phyloP scores from a whole-genome alignment of 495 filamentous ascomycete genomes.

The Pseudoneurospora amorphoporcata region DNA sequence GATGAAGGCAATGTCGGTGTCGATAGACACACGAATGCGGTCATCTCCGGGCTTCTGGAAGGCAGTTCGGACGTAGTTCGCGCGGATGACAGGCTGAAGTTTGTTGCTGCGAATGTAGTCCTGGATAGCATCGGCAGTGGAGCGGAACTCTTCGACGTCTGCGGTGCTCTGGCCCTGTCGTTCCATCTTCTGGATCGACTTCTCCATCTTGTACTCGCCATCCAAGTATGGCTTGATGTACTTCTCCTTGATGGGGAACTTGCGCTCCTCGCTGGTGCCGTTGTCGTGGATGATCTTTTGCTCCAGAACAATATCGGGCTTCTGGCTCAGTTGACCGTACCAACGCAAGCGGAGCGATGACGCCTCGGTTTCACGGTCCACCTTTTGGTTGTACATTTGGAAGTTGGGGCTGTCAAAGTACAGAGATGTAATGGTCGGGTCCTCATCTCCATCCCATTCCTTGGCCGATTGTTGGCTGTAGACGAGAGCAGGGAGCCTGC shows the following conservation, averaged over 20 bases:
- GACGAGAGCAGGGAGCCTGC: slow-evolving; percentile 78
- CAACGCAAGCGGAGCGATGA: slow-evolving; percentile 80
- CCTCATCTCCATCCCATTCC: slow-evolving; percentile 60
- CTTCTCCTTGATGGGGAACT: slow-evolving; percentile 83
- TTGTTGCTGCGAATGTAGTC: slow-evolving; percentile 65
- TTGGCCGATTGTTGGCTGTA: slow-evolving; percentile 83
- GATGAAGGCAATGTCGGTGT: slow-evolving; percentile 86
- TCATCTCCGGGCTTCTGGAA: slow-evolving; percentile 95
- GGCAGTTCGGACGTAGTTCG: slow-evolving; percentile 88
- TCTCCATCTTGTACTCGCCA: slow-evolving; percentile 86
- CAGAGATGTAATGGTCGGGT: slow-evolving; percentile 86
- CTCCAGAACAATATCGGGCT: slow-evolving; percentile 72
- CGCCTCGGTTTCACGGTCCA: slow-evolving; percentile 64
- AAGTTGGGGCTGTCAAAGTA: slow-evolving; percentile 91
- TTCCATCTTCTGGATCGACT: slow-evolving; percentile 73
- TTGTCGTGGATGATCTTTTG: slow-evolving; percentile 77
- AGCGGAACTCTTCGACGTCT: slow-evolving; percentile 57
- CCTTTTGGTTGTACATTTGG: slow-evolving; percentile 73
- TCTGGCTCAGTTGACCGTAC: slow-evolving; percentile 74
- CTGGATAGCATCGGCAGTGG: slow-evolving; percentile 68
- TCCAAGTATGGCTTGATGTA: slow-evolving; percentile 83
- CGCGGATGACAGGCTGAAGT: slow-evolving; percentile 76
- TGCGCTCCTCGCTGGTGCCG: slow-evolving; percentile 62
- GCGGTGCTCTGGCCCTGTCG: slow-evolving; percentile 48
- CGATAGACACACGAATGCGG: slow-evolving; percentile 81